These are phyloP conservation scores for Yarrowia sp. DNA, from an alignment of 805 yeast genomes.

Conservation along the genomic window DNA sequence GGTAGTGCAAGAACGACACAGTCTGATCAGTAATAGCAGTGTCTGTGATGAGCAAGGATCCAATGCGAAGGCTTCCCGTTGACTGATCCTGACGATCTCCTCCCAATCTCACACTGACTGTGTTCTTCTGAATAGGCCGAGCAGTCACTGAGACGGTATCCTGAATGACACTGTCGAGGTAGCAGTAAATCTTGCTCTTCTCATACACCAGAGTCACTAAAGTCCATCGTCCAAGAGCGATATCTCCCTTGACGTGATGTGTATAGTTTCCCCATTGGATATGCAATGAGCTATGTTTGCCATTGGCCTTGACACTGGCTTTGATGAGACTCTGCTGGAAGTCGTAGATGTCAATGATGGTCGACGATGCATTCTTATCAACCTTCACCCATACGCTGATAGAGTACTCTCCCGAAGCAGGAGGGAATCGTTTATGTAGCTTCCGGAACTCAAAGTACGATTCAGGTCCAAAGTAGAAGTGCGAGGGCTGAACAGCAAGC, in stretches of 20 bases:
- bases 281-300: conserved; percentile 14
- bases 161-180: conserved; percentile 23
- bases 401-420: conserved; percentile 34
- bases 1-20: conserved; percentile 20
- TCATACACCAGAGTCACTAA: conserved; percentile 30
- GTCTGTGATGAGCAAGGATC: conserved; percentile 16
- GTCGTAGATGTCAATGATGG: conserved; percentile 33
- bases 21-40: conserved; percentile 25
- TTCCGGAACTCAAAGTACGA: conserved; percentile 24
- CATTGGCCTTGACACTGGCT: conserved; percentile 15
- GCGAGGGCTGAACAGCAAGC: conserved; percentile 12
- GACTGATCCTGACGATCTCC: conserved; percentile 20
- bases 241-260: conserved; percentile 24
- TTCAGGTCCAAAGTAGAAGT: conserved; percentile 14
- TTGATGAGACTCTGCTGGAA: conserved; percentile 31
- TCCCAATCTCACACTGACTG: conserved; percentile 15
- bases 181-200: conserved; percentile 28
- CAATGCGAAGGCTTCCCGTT: conserved; percentile 3
- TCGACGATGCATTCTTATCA: background rate
- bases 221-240: conserved; percentile 10
- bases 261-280: conserved; percentile 34
- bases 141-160: conserved; percentile 9
- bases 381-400: conserved; percentile 24
- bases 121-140: conserved; percentile 9
- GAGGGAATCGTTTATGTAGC: conserved; percentile 26